These are phyloP conservation scores for Paracoccidioides lutzii DNA, from an alignment of 2,329 filamentous ascomycete species.

Conservation along the genomic window DNA sequence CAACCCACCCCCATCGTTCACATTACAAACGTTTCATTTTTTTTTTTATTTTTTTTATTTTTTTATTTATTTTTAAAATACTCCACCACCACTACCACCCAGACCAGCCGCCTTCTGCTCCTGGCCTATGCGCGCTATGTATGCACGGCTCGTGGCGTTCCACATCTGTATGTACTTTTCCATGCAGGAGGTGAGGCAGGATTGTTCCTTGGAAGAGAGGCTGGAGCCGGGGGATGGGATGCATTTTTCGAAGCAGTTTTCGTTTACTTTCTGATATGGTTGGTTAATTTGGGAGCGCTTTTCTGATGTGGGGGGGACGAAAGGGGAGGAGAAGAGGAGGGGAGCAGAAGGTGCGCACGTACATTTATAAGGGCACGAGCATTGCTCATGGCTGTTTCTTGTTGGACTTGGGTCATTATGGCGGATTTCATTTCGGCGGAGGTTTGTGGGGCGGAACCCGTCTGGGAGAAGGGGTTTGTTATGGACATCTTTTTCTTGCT, in stretches of 20 bases:
- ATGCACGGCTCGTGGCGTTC: conserved; percentile 60
- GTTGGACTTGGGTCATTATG: conserved; percentile 50
- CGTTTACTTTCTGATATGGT: conserved; percentile 57
- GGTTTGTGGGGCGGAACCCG: conserved; percentile 16
- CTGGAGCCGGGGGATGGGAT: conserved; percentile 51
- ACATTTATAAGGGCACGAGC: conserved; percentile 59
- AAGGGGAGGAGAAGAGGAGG: neutral
- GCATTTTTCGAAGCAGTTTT: conserved; percentile 69
- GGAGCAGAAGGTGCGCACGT: conserved; percentile 16
- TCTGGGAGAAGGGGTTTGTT: conserved; percentile 25
- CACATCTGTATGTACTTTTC: conserved; percentile 74
- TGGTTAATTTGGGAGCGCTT: neutral
- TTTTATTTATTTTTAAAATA: neutral
- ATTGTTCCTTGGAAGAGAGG: conserved; percentile 54
- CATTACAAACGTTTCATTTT: too few species aligned
- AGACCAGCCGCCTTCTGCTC: conserved; percentile 40
- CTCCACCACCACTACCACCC: neutral
- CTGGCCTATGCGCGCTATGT: conserved; percentile 45
- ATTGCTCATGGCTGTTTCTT: conserved; percentile 54
- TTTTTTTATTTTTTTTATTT: too few species aligned
- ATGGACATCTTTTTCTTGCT: conserved; percentile 22
- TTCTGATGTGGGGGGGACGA: neutral
- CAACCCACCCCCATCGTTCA: too few species aligned
- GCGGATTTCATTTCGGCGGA: conserved; percentile 36
- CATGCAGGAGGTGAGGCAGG: conserved; percentile 64